Evolutionary conservation across 2,329 filamentous ascomycete species (phyloP).

Genomic region (Coniochaeta sp.): DNA sequence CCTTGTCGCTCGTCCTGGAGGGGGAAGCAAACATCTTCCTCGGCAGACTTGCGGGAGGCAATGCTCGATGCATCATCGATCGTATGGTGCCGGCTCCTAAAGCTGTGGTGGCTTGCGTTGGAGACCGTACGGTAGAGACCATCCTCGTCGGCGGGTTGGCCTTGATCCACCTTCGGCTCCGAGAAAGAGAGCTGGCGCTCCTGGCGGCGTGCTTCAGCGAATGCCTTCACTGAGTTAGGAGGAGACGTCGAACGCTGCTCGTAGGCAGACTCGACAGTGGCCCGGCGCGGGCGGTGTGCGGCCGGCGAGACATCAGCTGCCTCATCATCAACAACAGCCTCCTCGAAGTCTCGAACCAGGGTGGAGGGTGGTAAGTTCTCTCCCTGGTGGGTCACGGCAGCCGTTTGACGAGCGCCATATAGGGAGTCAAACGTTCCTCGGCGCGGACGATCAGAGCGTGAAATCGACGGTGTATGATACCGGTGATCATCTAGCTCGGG

Average conservation of each 20-base stretch:
- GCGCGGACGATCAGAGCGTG: constrained; percentile 52
- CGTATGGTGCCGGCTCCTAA: constrained; percentile 49
- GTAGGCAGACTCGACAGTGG: constrained; percentile 47
- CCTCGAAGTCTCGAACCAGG: constrained; percentile 73
- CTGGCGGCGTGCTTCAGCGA: constrained; percentile 81
- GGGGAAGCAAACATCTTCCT: constrained; percentile 86
- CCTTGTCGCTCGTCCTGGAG: constrained; percentile 59
- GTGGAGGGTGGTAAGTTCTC: constrained; percentile 21
- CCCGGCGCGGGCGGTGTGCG: constrained; percentile 40
- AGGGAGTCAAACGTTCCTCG: constrained; percentile 70
- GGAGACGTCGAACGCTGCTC: constrained; percentile 71
- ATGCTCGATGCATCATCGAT: constrained; percentile 55
- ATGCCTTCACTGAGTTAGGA: constrained; percentile 95
- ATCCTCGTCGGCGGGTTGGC: constrained; percentile 31
- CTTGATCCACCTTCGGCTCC: constrained; percentile 27
- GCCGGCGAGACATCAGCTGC: constrained; percentile 37
- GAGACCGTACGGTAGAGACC: constrained; percentile 66
- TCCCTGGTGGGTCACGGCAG: constrained; percentile 23
- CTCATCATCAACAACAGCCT: constrained; percentile 76
- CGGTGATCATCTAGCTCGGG: constrained; percentile 86
- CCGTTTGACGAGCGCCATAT: constrained; percentile 43
- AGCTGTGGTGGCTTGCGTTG: constrained; percentile 55
- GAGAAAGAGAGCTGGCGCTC: constrained; percentile 63
- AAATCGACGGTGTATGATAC: constrained; percentile 53
- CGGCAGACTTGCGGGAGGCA: constrained; percentile 61